Evolutionary conservation across 192 early-diverging fungal genomes (phyloP).

Genomic region (Podila clonocystis): DNA sequence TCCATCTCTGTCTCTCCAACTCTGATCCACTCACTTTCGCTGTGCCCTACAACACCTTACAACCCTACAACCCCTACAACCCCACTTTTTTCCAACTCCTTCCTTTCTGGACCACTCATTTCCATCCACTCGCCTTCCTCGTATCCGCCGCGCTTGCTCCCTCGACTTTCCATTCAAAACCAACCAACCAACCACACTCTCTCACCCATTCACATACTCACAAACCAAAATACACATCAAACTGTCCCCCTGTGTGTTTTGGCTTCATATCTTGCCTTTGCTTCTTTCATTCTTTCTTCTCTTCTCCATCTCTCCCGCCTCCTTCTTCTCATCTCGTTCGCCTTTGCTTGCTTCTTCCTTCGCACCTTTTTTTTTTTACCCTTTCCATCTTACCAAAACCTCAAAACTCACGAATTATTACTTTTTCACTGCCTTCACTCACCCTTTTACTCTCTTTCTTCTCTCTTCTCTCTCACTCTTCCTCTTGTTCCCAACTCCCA

Average conservation of each 20-base stretch:
- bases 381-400: neutral
- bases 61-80: too few species aligned
- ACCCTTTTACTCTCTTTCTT: constrained; percentile 13
- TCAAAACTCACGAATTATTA: neutral
- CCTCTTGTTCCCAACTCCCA: neutral
- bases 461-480: constrained; percentile 5
- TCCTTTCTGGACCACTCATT: too few species aligned
- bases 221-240: too few species aligned
- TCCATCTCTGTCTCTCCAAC: neutral
- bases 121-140: too few species aligned
- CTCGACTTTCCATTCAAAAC: too few species aligned
- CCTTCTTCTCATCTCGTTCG: neutral
- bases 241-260: too few species aligned
- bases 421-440: neutral
- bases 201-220: too few species aligned
- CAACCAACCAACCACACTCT: too few species aligned
- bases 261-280: constrained; percentile 32
- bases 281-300: constrained; percentile 31
- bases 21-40: too few species aligned
- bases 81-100: too few species aligned
- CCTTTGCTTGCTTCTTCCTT: neutral
- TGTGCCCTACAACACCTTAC: too few species aligned
- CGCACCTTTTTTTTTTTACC: constrained; percentile 6
- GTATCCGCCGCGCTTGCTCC: too few species aligned
- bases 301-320: neutral